Percentiles rank a stretch among this genome's conserved stretches.
phyloP scores from a whole-genome alignment of 345 rosid species.

The Tarenaya hassleriana region DNA sequence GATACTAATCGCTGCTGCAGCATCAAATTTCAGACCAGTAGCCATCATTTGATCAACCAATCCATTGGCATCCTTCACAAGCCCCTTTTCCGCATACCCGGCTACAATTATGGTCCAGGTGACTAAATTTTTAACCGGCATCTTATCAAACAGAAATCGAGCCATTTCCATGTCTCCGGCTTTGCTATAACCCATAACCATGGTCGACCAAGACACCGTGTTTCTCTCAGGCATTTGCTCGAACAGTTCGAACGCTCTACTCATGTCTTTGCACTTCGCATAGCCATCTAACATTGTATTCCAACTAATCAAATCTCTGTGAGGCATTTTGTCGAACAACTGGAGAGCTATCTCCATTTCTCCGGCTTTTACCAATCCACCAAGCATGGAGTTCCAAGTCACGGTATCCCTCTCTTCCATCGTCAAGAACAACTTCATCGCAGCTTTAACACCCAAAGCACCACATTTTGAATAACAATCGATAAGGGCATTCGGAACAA shows the following conservation, averaged over 20 bases:
- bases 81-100: conserved; percentile 72
- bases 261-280: conserved; percentile 60
- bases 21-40: conserved; percentile 49
- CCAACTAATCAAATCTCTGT: conserved; percentile 70
- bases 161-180: conserved; percentile 88
- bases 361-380: conserved; percentile 53
- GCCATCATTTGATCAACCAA: conserved; percentile 56
- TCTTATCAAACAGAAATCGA: conserved; percentile 61
- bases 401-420: conserved; percentile 62
- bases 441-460: conserved; percentile 44
- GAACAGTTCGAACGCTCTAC: conserved; percentile 59
- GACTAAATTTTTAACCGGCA: conserved; percentile 71
- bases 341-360: conserved; percentile 46
- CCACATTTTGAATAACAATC: conserved; percentile 80
- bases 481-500: conserved; percentile 77
- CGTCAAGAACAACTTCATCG: conserved; percentile 49
- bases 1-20: conserved; percentile 57
- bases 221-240: conserved; percentile 66
- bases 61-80: conserved; percentile 46
- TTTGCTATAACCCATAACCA: conserved; percentile 66
- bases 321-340: conserved; percentile 77
- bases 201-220: conserved; percentile 83
- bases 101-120: conserved; percentile 84
- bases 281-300: conserved; percentile 78
- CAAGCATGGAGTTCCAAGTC: conserved; percentile 76